Evolutionary conservation across 495 filamentous ascomycete genomes (phyloP), one percentile per base, ranked within the genome.

Genomic region (Massariosphaeria phaeospora): DNA sequence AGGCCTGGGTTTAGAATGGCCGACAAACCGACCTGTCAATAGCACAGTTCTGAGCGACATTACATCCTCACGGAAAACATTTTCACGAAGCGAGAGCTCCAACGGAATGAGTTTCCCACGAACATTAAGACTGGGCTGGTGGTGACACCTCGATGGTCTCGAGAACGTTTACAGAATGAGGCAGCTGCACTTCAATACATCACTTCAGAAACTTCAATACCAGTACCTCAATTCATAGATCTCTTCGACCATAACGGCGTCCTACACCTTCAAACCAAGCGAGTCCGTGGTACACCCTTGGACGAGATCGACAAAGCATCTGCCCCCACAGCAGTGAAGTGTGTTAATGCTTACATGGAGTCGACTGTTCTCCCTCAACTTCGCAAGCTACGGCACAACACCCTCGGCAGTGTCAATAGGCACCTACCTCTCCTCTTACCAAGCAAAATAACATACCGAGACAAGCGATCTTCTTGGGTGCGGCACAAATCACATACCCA

Each of bases 361-460:
- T 26, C 18, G 12, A 6, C 26, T 40, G 20, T 55, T 7, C 33
- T 55, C 39, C 52, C 43, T 21, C 26, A 55, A 25, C 30, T 48
- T 39, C 29, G 29, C 43, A 40, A 39, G 24, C 34, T 55, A 26
- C 41, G 31, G 13, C 42, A 41, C 26, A 3, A 40, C 25, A 38
- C 30, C 18, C 47, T 41, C 29, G 42, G 52, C 11, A 55, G 52
- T 33, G 42, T 55, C 21, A 41, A 54, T 46, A 3, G 8, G 12
- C 33, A 11, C 11, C 51, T 54, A 9, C 51, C 40, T 9, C 13
- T 54, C 18, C 10, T 46, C 29, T 43, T 25, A 39, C 52, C 41
- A n/a, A 47, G 43, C 13, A 38, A 29, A 43, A 46, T 51, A 51
- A 51, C 38, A 20, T 51, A 33, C 40, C 55, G 38, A 45, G 55